Base-by-base conservation (phyloP, 306 rosid genomes). In the Pyrus bretschneideri region DNA sequence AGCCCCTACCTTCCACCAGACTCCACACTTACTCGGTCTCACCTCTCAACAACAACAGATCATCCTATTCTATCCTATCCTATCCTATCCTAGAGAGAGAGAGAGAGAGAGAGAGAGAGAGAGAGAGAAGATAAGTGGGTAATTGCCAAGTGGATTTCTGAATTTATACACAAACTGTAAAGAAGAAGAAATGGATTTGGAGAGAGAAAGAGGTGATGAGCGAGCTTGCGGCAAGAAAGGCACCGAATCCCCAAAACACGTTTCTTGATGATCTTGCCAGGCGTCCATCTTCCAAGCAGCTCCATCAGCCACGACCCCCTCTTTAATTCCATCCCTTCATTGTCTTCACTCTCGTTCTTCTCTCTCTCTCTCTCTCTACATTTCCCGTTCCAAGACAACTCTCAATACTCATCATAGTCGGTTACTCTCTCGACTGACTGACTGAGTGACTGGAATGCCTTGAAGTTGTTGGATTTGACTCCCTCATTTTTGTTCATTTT, bases 251-350 rank as follows among this genome's bases (percentile, higher is more conserved):
- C 57, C 35, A 78, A 31, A 76, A 86, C 89, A 82, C 87, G 91
- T 85, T 87, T 80, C 73, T 79, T 80, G 79, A 83, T n/a, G 68
- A 23, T 35, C 18, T 75, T 85, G 91, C 91, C 89, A 86, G 79
- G 84, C 89, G 87, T 84, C 88, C 57, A 38, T 73, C 76, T 5
- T 73, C 68, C 55, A 40, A 73, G 27, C 76, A 65, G 21, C 58
- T 33, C 58, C 19, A 70, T 75, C 63, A 73, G 79, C 72, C 78
- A 79, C 79, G 83, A 11, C 5, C 49, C 11, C 8, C 30, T 58
- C 22, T 23, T 13, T 35, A 11, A 4, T 51, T 12, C 58, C 21
- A 4, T 51, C 5, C 44, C 62, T 33, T 73, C 78, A 13, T 63
- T 65, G 64, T 49, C 65, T 27, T 6, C 22, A 27, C 38, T 38